Conservation (phyloP, 2,329 filamentous ascomycete species). For the Penicillium sp. region DNA sequence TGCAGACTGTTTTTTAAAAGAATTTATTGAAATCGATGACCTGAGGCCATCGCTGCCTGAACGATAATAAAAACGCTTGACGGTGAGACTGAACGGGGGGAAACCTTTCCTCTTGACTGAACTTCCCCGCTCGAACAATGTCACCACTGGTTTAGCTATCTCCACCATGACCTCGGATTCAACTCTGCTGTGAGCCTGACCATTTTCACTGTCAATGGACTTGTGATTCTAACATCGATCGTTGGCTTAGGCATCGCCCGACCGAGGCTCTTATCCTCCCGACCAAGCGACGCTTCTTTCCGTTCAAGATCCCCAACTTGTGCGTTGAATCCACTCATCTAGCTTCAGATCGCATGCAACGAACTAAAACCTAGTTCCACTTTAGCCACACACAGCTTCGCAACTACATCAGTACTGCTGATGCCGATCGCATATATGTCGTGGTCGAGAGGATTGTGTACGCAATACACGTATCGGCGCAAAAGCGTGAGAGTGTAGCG, state of each 20-base stretch:
- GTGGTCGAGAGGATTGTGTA: conserved; percentile 73
- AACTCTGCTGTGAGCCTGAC: conserved; percentile 34
- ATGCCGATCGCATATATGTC: conserved; percentile 77
- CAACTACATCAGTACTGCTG: conserved; percentile 79
- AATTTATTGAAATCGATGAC: neutral
- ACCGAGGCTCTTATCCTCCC: conserved; percentile 63
- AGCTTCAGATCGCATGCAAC: conserved; percentile 2
- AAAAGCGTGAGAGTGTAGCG: conserved; percentile 69
- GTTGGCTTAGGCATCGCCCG: conserved; percentile 54
- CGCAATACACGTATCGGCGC: conserved; percentile 64
- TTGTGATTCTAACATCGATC: neutral
- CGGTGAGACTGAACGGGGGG: neutral
- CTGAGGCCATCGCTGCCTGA: neutral
- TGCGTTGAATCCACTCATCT: conserved; percentile 42
- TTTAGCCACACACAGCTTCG: conserved; percentile 58
- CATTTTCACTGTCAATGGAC: neutral
- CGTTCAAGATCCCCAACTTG: conserved; percentile 62
- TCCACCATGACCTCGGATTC: conserved; percentile 44
- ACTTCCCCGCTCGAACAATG: conserved; percentile 30
- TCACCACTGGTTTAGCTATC: conserved; percentile 29
- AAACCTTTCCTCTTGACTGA: conserved; percentile 8
- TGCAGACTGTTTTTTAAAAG: conserved; percentile 5
- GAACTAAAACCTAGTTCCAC: conserved; percentile 3
- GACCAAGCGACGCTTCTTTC: conserved; percentile 63
- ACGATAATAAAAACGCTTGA: neutral